Percentiles rank a stretch among this genome's conserved stretches.
phyloP scores from a whole-genome alignment of 2,329 filamentous ascomycete species.

The Xylariales sp. region DNA sequence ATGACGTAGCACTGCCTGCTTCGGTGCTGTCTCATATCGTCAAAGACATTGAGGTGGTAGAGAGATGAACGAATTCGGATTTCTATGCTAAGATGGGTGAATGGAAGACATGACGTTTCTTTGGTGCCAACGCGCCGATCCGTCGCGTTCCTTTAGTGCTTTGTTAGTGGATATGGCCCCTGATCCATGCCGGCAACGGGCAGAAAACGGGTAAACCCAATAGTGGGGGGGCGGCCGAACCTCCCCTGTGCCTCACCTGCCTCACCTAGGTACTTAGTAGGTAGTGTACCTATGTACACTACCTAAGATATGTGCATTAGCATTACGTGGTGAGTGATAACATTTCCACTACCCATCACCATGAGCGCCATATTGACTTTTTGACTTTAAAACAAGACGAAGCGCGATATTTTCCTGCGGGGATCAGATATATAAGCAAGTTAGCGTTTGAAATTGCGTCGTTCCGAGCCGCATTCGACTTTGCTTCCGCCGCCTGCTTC shows the following conservation, averaged over 20 bases:
- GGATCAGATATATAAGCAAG: too few species aligned
- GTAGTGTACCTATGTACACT: background rate
- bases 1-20: background rate
- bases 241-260: background rate
- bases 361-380: too few species aligned
- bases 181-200: conserved; percentile 19
- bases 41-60: background rate
- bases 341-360: too few species aligned
- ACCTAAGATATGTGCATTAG: too few species aligned
- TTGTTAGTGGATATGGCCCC: conserved; percentile 19
- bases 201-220: conserved; percentile 5
- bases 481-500: background rate
- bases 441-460: too few species aligned
- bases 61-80: background rate
- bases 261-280: too few species aligned
- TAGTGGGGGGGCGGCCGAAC: conserved; percentile 26
- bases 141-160: conserved; percentile 19
- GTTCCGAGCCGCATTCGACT: background rate
- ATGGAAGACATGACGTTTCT: conserved; percentile 23
- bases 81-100: background rate
- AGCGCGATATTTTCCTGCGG: background rate
- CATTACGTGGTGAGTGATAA: too few species aligned
- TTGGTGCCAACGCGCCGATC: conserved; percentile 9
- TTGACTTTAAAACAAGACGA: background rate
- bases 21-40: background rate